Evolutionary conservation across 805 yeast genomes (phyloP).

Genomic region (Metschnikowia kofuensis): DNA sequence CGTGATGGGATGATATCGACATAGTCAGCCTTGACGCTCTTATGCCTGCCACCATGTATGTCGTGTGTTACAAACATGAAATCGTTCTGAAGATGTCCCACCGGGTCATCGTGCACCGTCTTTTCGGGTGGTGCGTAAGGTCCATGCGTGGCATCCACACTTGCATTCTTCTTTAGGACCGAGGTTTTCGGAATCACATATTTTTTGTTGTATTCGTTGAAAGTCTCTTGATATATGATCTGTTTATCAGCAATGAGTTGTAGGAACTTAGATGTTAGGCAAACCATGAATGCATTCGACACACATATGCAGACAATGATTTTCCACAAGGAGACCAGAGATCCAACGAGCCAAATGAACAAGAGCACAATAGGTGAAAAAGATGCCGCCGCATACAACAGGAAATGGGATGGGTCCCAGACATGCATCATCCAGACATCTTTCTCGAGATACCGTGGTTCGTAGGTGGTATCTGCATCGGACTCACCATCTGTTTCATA

Average conservation of each 20-base stretch:
- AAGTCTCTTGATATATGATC: slow-evolving; percentile 55
- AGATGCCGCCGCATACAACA: slow-evolving; percentile 46
- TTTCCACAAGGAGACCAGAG: slow-evolving; percentile 26
- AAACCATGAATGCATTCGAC: slow-evolving; percentile 33
- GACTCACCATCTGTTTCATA: slow-evolving; percentile 19
- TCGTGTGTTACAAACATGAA: slow-evolving; percentile 53
- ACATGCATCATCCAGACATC: slow-evolving; percentile 55
- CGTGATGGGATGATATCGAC: slow-evolving; percentile 7
- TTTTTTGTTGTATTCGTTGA: slow-evolving; percentile 62
- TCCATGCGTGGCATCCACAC: slow-evolving; percentile 54
- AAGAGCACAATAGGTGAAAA: slow-evolving; percentile 59
- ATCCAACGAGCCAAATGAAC: slow-evolving; percentile 30
- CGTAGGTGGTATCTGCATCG: slow-evolving; percentile 23
- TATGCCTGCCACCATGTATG: slow-evolving; percentile 30
- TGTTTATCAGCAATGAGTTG: slow-evolving; percentile 55
- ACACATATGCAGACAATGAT: slow-evolving; percentile 33
- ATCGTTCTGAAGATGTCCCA: slow-evolving; percentile 21
- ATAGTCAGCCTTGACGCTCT: slow-evolving; percentile 17
- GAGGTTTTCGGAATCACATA: slow-evolving; percentile 57
- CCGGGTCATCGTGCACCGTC: slow-evolving; percentile 20
- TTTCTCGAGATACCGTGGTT: slow-evolving; percentile 21
- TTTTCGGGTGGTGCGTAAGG: slow-evolving; percentile 28
- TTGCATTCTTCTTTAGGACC: slow-evolving; percentile 53
- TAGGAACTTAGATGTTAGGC: slow-evolving; percentile 43
- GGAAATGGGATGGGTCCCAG: slow-evolving; percentile 68